Evolutionary conservation across 2,329 filamentous ascomycete species (phyloP), one percentile per base, ranked within the genome.

Genomic region (Trichoderma semiorbis): DNA sequence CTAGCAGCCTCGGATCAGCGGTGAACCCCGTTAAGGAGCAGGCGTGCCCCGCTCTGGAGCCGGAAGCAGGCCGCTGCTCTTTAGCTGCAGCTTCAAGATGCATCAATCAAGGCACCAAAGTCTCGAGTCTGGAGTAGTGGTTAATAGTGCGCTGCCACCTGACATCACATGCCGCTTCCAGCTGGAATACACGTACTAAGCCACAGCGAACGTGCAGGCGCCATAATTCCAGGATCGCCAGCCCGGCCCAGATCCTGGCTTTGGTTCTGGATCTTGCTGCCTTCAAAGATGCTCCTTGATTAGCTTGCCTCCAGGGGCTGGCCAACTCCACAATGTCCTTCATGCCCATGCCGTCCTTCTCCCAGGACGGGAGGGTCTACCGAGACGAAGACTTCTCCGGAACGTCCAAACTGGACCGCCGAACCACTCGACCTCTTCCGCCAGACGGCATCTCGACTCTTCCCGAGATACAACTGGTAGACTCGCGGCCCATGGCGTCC

Each of bases 311-410:
- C 69, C 64, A 75, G 72, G 76, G 76, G 76, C 75, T 74, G 73
- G 75, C 74, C 73, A 69, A 76, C 75, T 75, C 78, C 75, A 78
- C 72, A 76, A 85, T 85, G 83, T 80, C 83, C 62, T 81, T 82
- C 73, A 78, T 81, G 73, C 79, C 82, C 72, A 78, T 81, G 73
- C 79, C 82, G 70, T 74, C 80, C 30, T 78, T 80, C 69, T 78
- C 79, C 39, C 76, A 75, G 36, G 79, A 80, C 72, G 74, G 73
- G 73, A 73, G 74, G 36, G 71, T 73, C 62, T 77, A 77, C 66
- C 76, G 75, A 70, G 76, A 79, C 70, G 79, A 79, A 69, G 79
- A 79, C 43, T 72, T 72, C 39, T 69, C 75, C 26, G 47, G 74
- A 30, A 72, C 72, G 64, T 73, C 72, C 76, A 75, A 68, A 73